A percentile compares a stretch with the other conserved stretches of the same genome.
These are phyloP conservation scores for Crithidia expoeki DNA, from an alignment of 208 protist species.

Conservation along the genomic window DNA sequence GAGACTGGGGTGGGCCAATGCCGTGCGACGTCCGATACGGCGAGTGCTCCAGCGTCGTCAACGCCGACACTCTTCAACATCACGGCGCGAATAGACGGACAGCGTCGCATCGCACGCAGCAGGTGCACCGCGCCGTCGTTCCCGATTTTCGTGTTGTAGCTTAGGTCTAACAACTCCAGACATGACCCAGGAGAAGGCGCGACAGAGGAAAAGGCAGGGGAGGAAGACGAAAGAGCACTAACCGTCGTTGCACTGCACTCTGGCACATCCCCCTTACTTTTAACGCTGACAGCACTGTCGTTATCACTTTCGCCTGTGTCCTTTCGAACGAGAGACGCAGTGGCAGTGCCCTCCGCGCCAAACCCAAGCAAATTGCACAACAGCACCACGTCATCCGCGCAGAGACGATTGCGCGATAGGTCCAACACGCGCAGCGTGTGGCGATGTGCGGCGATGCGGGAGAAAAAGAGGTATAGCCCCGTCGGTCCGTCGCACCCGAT, in stretches of 20 bases:
- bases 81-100: slow-evolving; percentile 65
- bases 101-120: slow-evolving; percentile 39
- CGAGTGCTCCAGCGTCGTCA: slow-evolving; percentile 62
- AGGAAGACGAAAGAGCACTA: not conserved
- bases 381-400: slow-evolving; percentile 59
- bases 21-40: slow-evolving; percentile 47
- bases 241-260: not conserved
- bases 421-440: slow-evolving; percentile 74
- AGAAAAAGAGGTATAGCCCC: slow-evolving; percentile 74
- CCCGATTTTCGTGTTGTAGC: slow-evolving; percentile 79
- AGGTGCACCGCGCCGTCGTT: slow-evolving; percentile 72
- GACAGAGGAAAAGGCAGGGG: not conserved
- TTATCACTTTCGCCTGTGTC: no score
- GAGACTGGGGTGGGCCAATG: slow-evolving; percentile 41
- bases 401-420: slow-evolving; percentile 79
- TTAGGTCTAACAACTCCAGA: slow-evolving; percentile 86
- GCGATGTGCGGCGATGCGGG: slow-evolving; percentile 63
- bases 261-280: not conserved
- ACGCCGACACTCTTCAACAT: slow-evolving; percentile 67
- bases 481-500: slow-evolving; percentile 72
- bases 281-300: not conserved
- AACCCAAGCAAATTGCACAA: slow-evolving; percentile 66
- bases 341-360: not conserved
- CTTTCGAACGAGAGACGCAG: not conserved
- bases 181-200: slow-evolving; percentile 13